A percentile compares a stretch with the other conserved stretches of the same genome.
Conservation (phyloP, 805 yeast species). For the Dipodascus geniculatus region DNA sequence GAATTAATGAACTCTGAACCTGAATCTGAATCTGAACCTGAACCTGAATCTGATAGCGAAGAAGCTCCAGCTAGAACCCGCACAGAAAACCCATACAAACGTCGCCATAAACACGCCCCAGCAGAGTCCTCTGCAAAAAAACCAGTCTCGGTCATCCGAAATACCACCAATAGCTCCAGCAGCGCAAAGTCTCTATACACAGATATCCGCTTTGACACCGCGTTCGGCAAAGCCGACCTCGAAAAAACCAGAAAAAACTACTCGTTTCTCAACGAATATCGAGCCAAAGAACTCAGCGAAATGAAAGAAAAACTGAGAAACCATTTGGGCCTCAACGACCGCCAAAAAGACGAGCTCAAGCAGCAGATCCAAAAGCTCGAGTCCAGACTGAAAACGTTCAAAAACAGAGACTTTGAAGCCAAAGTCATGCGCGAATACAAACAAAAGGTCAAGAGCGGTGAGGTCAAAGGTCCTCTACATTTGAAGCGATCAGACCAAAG, state of each 20-base stretch:
- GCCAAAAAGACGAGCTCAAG: conserved; percentile 26
- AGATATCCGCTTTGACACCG: conserved; percentile 86
- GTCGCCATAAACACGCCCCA: conserved; percentile 72
- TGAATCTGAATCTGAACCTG: conserved; percentile 10
- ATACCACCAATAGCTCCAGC: conserved; percentile 24
- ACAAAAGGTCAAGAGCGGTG: conserved; percentile 60
- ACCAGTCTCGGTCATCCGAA: conserved; percentile 58
- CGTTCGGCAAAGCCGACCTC: conserved; percentile 74
- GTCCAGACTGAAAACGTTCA: conserved; percentile 45
- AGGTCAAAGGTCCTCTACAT: conserved; percentile 61
- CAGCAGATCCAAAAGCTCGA: conserved; percentile 25
- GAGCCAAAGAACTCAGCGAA: conserved; percentile 57
- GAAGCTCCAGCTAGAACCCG: conserved; percentile 6
- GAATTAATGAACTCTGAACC: conserved; percentile 2
- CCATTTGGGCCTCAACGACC: conserved; percentile 15
- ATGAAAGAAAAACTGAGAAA: conserved; percentile 37
- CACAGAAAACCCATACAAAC: conserved; percentile 21
- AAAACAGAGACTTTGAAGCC: conserved; percentile 63
- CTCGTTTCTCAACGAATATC: conserved; percentile 74
- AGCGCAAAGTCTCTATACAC: conserved; percentile 33
- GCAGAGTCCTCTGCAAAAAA: conserved; percentile 62
- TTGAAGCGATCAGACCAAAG: conserved; percentile 27
- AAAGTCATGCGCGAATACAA: conserved; percentile 53
- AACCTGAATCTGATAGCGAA: conserved; percentile 8
- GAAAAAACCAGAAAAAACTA: conserved; percentile 62